Evolutionary conservation across 2,329 filamentous ascomycete genomes (phyloP), one percentile per base, ranked within the genome.

Genomic region (Phoma herbarum): DNA sequence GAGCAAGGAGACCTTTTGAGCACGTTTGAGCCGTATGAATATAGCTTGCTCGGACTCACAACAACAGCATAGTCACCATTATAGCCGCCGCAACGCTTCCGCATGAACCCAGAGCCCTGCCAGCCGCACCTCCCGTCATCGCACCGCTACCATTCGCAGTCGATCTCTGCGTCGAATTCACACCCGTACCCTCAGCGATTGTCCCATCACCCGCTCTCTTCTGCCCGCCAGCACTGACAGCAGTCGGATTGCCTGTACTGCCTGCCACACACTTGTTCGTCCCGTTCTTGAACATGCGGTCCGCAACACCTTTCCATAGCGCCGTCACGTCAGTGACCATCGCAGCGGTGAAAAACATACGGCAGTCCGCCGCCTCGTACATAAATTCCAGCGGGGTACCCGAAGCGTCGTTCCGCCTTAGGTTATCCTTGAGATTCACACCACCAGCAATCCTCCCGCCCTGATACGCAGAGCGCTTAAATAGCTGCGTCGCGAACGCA

Each of bases 301-400:
- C 71, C 41, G 69, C 75, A n/a, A 74, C 76, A 6, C 66, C 67
- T 49, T 73, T 71, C 78, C 78, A 80, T n/a, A 78, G 63, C 23
- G 67, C 59, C 16, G 69, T 74, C 14, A 78, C 76, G 49, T 75
- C 67, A 4, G 56, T 62, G 22, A 77, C 62, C 75, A 77, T 77
- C 2, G 62, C 60, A 10, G 71, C 66, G 0, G 76, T 79, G 60
- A 78, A 79, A 56, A 72, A 80, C 67, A 79, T 70, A 23, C 75
- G 66, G 61, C 77, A 79, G 51, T 79, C 77, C 0, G 77, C 77
- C 1, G 77, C 77, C 56, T 79, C 77, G 48, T 79, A 78, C 31
- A 79, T 73, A 61, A 77, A 79, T 56, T 79, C 76, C 16, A 79
- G 64, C 1, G 78, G 78, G 18, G 73, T 78, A 9, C 77, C 68